Conservation (phyloP, 306 rosid genomes). For the Begonia peltatifolia region DNA sequence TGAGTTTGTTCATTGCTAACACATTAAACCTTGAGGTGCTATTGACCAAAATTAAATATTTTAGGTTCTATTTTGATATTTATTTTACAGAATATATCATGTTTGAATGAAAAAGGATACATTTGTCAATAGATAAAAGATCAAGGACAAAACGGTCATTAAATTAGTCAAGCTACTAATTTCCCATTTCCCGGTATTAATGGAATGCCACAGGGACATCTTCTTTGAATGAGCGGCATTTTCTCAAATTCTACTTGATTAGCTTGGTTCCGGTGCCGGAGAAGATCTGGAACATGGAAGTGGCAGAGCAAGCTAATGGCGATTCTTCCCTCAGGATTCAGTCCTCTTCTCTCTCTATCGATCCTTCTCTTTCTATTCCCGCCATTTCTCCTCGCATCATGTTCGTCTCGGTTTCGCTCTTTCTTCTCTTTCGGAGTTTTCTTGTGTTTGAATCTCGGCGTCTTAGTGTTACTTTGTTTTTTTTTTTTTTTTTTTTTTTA, state of each 20-base stretch:
- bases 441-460: not conserved
- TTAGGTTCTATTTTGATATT: no score
- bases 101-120: no score
- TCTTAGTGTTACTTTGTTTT: not conserved
- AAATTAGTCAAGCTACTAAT: not conserved
- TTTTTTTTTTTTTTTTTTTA: not conserved
- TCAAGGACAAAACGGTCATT: no score
- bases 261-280: not conserved
- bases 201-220: not conserved
- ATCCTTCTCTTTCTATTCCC: constrained; percentile 42
- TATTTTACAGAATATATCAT: no score
- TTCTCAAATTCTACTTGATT: not conserved
- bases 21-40: no score
- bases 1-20: no score
- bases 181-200: not conserved
- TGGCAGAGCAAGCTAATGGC: not conserved
- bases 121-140: no score
- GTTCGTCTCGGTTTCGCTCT: constrained; percentile 17
- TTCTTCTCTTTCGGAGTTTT: not conserved
- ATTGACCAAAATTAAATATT: no score
- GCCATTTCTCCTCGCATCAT: constrained; percentile 33
- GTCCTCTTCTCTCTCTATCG: constrained; percentile 43
- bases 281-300: not conserved
- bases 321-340: constrained; percentile 15
- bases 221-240: not conserved